Conservation (phyloP, 2,329 filamentous ascomycete genomes). For the Ceratocystis smalleyi region DNA sequence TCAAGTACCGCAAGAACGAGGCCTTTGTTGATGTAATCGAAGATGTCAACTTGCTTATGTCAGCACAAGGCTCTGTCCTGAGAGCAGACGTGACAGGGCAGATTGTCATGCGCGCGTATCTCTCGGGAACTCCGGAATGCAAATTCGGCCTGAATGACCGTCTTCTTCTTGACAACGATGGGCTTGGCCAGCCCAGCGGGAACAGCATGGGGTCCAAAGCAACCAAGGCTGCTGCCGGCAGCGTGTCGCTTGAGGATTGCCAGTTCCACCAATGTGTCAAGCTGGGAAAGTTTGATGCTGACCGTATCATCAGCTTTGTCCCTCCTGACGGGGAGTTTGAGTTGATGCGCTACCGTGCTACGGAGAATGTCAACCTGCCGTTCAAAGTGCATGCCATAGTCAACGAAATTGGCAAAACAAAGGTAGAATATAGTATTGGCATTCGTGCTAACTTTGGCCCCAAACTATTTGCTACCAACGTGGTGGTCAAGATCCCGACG, state of each 20-base stretch:
- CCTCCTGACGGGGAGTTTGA: conserved; percentile 97
- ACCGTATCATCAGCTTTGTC: conserved; percentile 92
- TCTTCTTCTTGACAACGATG: conserved; percentile 66
- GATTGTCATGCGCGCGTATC: conserved; percentile 96
- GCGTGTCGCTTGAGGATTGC: conserved; percentile 91
- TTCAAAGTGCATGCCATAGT: conserved; percentile 99
- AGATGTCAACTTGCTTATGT: conserved; percentile 97
- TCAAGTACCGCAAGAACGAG: conserved; percentile 99
- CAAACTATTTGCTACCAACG: conserved; percentile 95
- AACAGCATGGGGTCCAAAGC: conserved; percentile 72
- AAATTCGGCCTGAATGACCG: conserved; percentile 97
- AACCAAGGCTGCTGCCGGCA: conserved; percentile 87
- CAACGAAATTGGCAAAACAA: conserved; percentile 89
- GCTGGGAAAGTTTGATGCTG: conserved; percentile 87
- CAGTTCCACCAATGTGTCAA: conserved; percentile 99
- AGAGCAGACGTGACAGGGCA: conserved; percentile 93
- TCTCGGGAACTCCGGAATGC: conserved; percentile 92
- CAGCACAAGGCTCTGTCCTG: conserved; percentile 86
- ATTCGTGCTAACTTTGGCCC: conserved; percentile 93
- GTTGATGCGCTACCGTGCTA: conserved; percentile 94
- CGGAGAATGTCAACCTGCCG: conserved; percentile 94
- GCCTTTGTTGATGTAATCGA: conserved; percentile 99
- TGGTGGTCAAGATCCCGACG: conserved; percentile 84
- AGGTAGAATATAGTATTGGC: conserved; percentile 96
- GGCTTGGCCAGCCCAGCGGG: conserved; percentile 36